phyloP scores from a whole-genome alignment of 1,139 yeast species.

The Yamadazyma jaroonii region DNA sequence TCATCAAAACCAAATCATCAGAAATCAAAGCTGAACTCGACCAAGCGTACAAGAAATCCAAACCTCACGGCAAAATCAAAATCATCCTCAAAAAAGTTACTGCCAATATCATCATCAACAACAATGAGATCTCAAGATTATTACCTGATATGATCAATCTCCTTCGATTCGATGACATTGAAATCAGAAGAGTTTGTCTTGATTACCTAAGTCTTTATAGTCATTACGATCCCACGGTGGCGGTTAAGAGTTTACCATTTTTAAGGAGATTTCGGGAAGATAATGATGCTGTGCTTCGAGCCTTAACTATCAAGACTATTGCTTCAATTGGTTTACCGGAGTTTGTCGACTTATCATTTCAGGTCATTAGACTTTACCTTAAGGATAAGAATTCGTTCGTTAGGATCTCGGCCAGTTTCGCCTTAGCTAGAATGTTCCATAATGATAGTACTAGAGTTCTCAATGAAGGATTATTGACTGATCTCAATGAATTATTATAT shows the following conservation, averaged over 20 bases:
- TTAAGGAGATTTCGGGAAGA: constrained; percentile 51
- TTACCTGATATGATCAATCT: constrained; percentile 66
- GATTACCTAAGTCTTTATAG: constrained; percentile 63
- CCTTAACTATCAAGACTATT: constrained; percentile 62
- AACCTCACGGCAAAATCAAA: constrained; percentile 48
- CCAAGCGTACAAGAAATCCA: constrained; percentile 53
- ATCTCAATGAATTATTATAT: constrained; percentile 55
- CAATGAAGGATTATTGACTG: constrained; percentile 45
- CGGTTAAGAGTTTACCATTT: constrained; percentile 55
- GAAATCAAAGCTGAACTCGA: constrained; percentile 58
- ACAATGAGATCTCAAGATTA: constrained; percentile 67
- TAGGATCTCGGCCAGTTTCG: constrained; percentile 66
- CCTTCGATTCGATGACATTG: constrained; percentile 64
- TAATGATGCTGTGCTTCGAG: constrained; percentile 30
- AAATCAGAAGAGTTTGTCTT: constrained; percentile 66
- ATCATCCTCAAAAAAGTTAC: constrained; percentile 70
- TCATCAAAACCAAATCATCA: constrained; percentile 44
- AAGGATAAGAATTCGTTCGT: constrained; percentile 58
- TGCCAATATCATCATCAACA: constrained; percentile 82
- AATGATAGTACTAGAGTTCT: constrained; percentile 49
- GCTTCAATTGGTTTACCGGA: constrained; percentile 57
- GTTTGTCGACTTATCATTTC: constrained; percentile 38
- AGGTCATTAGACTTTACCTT: constrained; percentile 30
- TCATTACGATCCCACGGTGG: constrained; percentile 50
- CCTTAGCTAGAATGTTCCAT: constrained; percentile 68